A percentile compares a stretch with the other conserved stretches of the same genome.
These are phyloP conservation scores for Oryza brachyantha DNA, from an alignment of 176 grass and related monocot species.

Conservation along the genomic window DNA sequence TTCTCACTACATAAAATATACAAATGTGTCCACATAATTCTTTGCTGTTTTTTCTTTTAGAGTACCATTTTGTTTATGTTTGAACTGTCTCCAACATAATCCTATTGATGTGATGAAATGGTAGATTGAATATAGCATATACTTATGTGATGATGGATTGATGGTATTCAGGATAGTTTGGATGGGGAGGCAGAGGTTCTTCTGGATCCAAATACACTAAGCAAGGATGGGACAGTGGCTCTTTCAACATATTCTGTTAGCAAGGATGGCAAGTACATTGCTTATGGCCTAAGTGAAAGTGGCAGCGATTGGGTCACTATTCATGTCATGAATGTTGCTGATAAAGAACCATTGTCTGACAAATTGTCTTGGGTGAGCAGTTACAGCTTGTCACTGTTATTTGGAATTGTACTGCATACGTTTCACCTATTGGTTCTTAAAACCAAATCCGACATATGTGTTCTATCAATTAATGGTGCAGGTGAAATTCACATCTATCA, in stretches of 20 bases:
- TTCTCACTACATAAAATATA: not conserved
- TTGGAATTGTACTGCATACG: not conserved
- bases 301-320: constrained; percentile 91
- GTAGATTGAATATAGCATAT: not conserved
- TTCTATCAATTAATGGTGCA: constrained; percentile 27
- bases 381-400: not conserved
- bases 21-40: not conserved
- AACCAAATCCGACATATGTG: constrained; percentile 1
- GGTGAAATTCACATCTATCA: constrained; percentile 92
- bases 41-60: not conserved
- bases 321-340: constrained; percentile 60
- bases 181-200: constrained; percentile 61
- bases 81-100: not conserved
- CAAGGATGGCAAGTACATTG: constrained; percentile 86
- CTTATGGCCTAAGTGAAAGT: constrained; percentile 83
- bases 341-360: constrained; percentile 56
- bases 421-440: constrained; percentile 27
- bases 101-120: constrained; percentile 1
- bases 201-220: constrained; percentile 86
- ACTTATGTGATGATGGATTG: not conserved
- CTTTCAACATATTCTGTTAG: constrained; percentile 63
- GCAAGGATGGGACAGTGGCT: constrained; percentile 79
- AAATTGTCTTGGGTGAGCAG: constrained; percentile 83
- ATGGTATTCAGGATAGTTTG: constrained; percentile 57
- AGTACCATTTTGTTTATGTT: not conserved